A percentile compares a stretch with the other conserved stretches of the same genome.
phyloP scores from a whole-genome alignment of 306 rosid species.

The Corylus heterophylla region DNA sequence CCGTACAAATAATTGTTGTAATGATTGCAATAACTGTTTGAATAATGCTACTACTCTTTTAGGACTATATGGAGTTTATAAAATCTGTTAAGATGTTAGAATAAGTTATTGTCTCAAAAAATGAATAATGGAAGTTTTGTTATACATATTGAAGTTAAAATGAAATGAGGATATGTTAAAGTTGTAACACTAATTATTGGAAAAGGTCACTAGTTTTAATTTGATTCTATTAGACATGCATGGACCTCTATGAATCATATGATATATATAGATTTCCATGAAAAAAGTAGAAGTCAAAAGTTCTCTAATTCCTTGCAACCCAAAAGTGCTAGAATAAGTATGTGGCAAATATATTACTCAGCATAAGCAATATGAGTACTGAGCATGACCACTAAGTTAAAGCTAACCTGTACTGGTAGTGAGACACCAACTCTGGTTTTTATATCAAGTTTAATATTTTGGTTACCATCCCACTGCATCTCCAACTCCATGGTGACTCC shows the following conservation, averaged over 20 bases:
- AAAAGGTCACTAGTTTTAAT: background rate
- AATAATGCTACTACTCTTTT: too few species aligned
- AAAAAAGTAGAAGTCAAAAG: background rate
- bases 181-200: too few species aligned
- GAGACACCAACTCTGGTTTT: conserved; percentile 75
- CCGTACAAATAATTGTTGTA: too few species aligned
- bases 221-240: background rate
- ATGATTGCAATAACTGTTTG: too few species aligned
- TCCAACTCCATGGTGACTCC: conserved; percentile 86
- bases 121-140: too few species aligned
- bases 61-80: too few species aligned
- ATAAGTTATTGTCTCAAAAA: too few species aligned
- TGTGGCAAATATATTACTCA: background rate
- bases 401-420: conserved; percentile 81
- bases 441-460: conserved; percentile 70
- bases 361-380: background rate
- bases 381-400: conserved; percentile 9
- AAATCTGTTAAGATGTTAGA: too few species aligned
- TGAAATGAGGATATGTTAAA: too few species aligned
- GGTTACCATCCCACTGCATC: conserved; percentile 97
- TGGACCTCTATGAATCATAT: background rate
- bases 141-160: too few species aligned
- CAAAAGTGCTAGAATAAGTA: background rate
- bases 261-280: background rate
- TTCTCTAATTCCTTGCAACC: background rate